phyloP scores from a whole-genome alignment of 805 yeast genomes.

The Yarrowia sp. region DNA sequence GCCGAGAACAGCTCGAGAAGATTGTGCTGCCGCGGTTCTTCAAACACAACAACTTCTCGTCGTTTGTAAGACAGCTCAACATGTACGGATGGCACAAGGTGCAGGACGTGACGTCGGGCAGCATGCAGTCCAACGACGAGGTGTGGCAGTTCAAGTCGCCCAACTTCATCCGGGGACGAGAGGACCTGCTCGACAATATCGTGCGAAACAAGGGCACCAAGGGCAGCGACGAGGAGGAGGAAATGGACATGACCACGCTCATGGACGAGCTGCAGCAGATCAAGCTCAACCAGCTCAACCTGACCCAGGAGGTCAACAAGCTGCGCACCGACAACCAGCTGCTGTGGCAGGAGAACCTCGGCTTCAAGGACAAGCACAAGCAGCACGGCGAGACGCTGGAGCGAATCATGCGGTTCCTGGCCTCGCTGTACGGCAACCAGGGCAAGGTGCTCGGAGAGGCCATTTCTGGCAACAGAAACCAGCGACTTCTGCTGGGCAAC shows the following conservation, averaged over 20 bases:
- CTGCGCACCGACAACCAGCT: slow-evolving; percentile 86
- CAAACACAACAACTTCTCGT: slow-evolving; percentile 93
- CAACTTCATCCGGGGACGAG: slow-evolving; percentile 74
- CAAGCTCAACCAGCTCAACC: slow-evolving; percentile 77
- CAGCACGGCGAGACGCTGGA: slow-evolving; percentile 88
- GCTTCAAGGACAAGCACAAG: slow-evolving; percentile 83
- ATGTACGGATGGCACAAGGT: slow-evolving; percentile 99
- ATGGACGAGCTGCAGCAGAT: slow-evolving; percentile 76
- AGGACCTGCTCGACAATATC: slow-evolving; percentile 84
- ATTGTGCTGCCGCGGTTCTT: slow-evolving; percentile 87
- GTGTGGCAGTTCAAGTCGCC: slow-evolving; percentile 89
- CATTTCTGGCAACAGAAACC: slow-evolving; percentile 41
- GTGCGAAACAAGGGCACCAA: slow-evolving; percentile 70
- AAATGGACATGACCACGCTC: slow-evolving; percentile 58
- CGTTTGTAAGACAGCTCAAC: slow-evolving; percentile 93
- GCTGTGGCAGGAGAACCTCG: slow-evolving; percentile 87
- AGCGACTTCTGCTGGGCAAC: slow-evolving; percentile 44
- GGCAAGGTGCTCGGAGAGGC: slow-evolving; percentile 55
- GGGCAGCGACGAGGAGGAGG: slow-evolving; percentile 54
- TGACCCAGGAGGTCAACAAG: slow-evolving; percentile 83
- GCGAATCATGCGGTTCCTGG: slow-evolving; percentile 83
- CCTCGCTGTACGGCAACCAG: slow-evolving; percentile 76
- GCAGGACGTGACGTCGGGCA: slow-evolving; percentile 82
- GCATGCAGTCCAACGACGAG: slow-evolving; percentile 66
- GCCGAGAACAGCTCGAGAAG: slow-evolving; percentile 84